These are phyloP conservation scores for Vitis rupestris DNA, from an alignment of 164 flowering plant species.

Conservation along the genomic window DNA sequence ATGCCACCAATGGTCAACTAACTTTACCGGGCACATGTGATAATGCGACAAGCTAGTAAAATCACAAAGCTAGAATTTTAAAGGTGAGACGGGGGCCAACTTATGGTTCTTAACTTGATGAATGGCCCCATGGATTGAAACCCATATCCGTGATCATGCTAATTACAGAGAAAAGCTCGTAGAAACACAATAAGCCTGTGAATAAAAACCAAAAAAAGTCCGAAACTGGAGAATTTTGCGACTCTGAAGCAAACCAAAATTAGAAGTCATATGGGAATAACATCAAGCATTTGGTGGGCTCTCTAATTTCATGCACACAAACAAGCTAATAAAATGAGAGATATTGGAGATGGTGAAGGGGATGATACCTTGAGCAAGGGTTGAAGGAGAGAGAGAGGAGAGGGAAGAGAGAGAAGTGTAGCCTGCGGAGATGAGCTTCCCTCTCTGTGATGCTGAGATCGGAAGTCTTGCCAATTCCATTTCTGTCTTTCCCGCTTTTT, in stretches of 20 bases:
- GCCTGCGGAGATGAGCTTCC: conserved; percentile 68
- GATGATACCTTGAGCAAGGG: conserved; percentile 56
- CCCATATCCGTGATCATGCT: too few species aligned
- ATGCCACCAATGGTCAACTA: too few species aligned
- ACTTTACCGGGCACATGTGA: too few species aligned
- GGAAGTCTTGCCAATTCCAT: conserved; percentile 67
- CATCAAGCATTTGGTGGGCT: conserved; percentile 11
- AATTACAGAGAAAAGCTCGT: too few species aligned
- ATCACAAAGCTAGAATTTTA: too few species aligned
- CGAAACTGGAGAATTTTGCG: neutral
- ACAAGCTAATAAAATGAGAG: neutral
- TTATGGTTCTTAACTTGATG: too few species aligned
- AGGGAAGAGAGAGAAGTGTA: conserved; percentile 58
- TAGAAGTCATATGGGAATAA: neutral
- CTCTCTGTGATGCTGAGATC: conserved; percentile 59
- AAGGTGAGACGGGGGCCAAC: too few species aligned
- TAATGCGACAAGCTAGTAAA: too few species aligned
- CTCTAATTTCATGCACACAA: too few species aligned
- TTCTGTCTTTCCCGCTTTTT: conserved; percentile 7
- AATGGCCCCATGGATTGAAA: too few species aligned
- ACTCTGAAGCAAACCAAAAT: neutral
- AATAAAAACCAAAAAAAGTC: too few species aligned
- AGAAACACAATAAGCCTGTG: too few species aligned
- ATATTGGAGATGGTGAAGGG: neutral
- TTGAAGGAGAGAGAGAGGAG: conserved; percentile 46